phyloP scores from a whole-genome alignment of 768 basidiomycete species.

The Russula vinacea region DNA sequence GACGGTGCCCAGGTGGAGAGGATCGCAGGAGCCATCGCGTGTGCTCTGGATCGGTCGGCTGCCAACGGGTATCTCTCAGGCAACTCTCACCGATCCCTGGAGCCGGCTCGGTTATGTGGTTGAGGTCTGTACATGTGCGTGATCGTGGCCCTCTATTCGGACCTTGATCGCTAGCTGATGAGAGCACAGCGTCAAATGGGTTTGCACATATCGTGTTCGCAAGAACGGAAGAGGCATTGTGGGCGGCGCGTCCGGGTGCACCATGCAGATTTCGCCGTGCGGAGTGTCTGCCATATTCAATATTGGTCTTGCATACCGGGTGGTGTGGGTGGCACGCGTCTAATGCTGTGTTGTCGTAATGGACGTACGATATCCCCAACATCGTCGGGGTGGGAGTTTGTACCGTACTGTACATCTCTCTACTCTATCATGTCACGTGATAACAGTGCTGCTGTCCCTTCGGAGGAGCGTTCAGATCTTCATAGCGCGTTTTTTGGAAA shows the following conservation, averaged over 20 bases:
- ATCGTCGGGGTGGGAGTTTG: background rate
- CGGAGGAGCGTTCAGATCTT: background rate
- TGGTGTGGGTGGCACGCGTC: constrained; percentile 15
- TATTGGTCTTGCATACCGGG: background rate
- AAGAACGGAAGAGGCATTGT: constrained; percentile 7
- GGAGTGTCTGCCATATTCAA: constrained; percentile 8
- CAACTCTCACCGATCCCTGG: constrained; percentile 13
- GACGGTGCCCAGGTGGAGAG: constrained; percentile 15
- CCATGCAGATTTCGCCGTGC: constrained; percentile 16
- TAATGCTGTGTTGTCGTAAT: background rate
- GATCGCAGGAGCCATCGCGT: constrained; percentile 7
- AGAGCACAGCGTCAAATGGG: background rate
- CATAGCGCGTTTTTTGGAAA: background rate
- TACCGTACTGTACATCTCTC: too few species aligned
- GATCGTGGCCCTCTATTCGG: too few species aligned
- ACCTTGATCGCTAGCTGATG: background rate
- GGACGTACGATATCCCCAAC: constrained; percentile 14
- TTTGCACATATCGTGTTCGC: constrained; percentile 27
- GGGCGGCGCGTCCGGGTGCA: constrained; percentile 15
- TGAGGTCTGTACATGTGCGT: constrained; percentile 25
- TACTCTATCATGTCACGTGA: too few species aligned
- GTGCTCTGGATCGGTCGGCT: constrained; percentile 22
- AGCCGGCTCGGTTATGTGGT: constrained; percentile 25
- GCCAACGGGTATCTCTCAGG: background rate
- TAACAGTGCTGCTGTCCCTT: constrained; percentile 10